Conservation (phyloP, 2,329 filamentous ascomycete genomes). For the Colletotrichum australisinense region DNA sequence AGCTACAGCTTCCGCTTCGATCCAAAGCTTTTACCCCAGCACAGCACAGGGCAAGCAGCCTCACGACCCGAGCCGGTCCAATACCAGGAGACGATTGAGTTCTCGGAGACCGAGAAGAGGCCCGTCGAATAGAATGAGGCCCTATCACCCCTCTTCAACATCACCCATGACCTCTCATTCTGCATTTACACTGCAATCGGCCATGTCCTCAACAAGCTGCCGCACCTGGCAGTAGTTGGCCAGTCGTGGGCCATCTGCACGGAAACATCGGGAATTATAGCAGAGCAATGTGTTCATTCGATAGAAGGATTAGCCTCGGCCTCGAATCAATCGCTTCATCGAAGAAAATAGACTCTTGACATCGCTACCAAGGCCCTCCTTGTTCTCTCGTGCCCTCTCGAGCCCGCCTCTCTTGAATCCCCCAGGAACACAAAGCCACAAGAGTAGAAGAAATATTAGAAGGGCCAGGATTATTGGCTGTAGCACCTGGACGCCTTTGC, state of each 20-base stretch:
- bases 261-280: not conserved
- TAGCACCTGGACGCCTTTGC: constrained; percentile 65
- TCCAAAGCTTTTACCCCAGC: not conserved
- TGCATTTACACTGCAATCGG: constrained; percentile 82
- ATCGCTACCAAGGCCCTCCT: constrained; percentile 49
- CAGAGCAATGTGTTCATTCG: not conserved
- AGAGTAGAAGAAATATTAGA: constrained; percentile 54
- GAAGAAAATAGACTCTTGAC: constrained; percentile 34
- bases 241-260: too few relatives aligned
- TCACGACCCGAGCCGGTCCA: not conserved
- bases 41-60: not conserved
- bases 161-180: constrained; percentile 83
- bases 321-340: not conserved
- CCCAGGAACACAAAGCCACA: constrained; percentile 59
- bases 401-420: constrained; percentile 52
- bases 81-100: constrained; percentile 17
- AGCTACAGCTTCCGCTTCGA: constrained; percentile 55
- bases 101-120: constrained; percentile 30
- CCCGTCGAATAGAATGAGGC: constrained; percentile 61
- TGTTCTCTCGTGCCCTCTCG: constrained; percentile 51
- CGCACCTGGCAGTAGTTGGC: too few relatives aligned
- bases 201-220: constrained; percentile 53
- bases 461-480: constrained; percentile 66
- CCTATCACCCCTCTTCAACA: constrained; percentile 75
- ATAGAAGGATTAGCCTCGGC: not conserved